Base-by-base conservation (phyloP, 352 stramenopile species). In the Phytophthora boehmeriae region DNA sequence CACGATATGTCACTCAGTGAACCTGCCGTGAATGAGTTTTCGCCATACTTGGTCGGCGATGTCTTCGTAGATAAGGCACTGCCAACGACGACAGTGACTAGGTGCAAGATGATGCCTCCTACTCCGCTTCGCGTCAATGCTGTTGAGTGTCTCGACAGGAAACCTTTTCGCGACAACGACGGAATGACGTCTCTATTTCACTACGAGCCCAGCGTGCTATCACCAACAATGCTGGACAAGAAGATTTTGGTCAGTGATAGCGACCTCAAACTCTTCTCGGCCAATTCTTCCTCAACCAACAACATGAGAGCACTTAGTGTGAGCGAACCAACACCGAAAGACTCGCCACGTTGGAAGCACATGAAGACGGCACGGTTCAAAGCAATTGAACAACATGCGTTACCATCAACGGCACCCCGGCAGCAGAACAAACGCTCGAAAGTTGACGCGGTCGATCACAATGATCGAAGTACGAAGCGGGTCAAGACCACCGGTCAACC, bases 171-270 rank as follows among this genome's bases (percentile, higher is more conserved):
- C 9, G 27, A 20, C 25, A 22, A 27, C 5, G 35, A 19, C 8
- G 8, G 41, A n/a, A 17, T n/a, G 1, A 49, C 34, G 19, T 20
- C 42, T 8, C 16, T 45, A 8, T 48, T 63, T 20, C 73, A 66
- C n/a, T 38, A 66, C 17, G 51, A 68, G 1, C 27, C 44, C 13
- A 60, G 20, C 32, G 57, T 59, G 16, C 39, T 77, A 4, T 86
- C 79, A 19, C 75, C 76, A 9, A 77, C 61, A 13, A 68, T 56
- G 23, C 52, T 66, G 2, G 61, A 80, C 41, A 81, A 76, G 63
- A 85, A 83, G 45, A 56, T 86, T 13, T 65, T 83, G 20, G 77
- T 83, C 17, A 76, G 66, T 1, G 71, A 83, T 35, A 83, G 47
- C 35, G 75, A 88, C 28, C 60, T 85, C 32, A 75, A 53, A 19